Base-by-base conservation (phyloP, 371 early-diverging fungal species). In the Dinochytrium kinnereticum region DNA sequence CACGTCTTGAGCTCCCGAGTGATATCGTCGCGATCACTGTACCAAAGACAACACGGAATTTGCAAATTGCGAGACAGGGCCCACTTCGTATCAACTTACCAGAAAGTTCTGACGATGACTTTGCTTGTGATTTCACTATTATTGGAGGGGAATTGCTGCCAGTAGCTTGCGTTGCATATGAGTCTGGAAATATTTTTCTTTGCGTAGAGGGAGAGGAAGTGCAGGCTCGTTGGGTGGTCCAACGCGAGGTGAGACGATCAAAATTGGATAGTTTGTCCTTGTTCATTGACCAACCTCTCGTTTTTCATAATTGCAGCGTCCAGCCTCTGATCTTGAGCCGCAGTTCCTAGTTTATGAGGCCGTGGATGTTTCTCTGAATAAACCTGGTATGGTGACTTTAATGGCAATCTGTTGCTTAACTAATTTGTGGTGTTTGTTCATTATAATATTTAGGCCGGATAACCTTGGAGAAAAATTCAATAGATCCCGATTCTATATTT, bases 11-110 rank as follows among this genome's bases (percentile, higher is more conserved):
- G 19, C 33, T 70, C 64, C 39, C n/a, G 5, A 33, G n/a, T 67
- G n/a, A 19, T 36, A 10, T 31, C 69, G 37, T 33, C n/a, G 17
- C 39, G 50, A 3, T 69, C 69, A 34, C 2, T 5, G 7, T 26
- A 5, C 55, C 64, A 15, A 59, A 30, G 7, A 57, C 66, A 37
- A 17, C 21, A 37, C n/a, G 34, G 33, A 70, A 71, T n/a, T 39
- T 71, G 68, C 21, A 10, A 34, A 36, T 66, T 26, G 26, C 19
- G 51, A 34, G 67, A 26, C 76, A 76, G 36, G 76, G 76, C n/a
- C 76, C 76, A 0, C 2, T 71, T 17, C 31, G 53, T n/a, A 51
- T 70, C 21, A 31, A n/a, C 3, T 2, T 1, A 19, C 30, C n/a
- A 2, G 68, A 59, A 17, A 15, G 3, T 39, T 24, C 30, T 17